Percentiles rank a stretch among this genome's conserved stretches.
phyloP scores from a whole-genome alignment of 1,139 yeast genomes.

The Suhomyces panamericanus region DNA sequence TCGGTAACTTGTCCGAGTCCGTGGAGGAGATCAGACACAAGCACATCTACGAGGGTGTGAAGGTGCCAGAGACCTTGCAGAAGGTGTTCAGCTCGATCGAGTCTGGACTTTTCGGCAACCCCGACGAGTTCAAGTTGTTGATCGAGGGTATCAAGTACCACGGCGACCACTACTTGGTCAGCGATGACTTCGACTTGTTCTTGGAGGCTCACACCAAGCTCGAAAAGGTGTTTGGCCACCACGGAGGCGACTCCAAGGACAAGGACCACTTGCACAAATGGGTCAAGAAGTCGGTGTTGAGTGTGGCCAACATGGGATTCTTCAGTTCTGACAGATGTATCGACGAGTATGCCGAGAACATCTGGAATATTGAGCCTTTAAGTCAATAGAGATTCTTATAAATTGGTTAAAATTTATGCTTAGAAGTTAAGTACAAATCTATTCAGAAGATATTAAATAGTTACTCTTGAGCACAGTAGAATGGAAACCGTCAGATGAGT shows the following conservation, averaged over 20 bases:
- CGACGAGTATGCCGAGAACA: constrained; percentile 87
- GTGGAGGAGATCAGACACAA: constrained; percentile 83
- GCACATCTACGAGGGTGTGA: constrained; percentile 61
- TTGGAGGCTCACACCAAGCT: constrained; percentile 76
- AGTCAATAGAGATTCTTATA: constrained; percentile 20
- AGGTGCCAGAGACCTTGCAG: constrained; percentile 55
- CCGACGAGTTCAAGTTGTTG: constrained; percentile 65
- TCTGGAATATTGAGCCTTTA: constrained; percentile 88
- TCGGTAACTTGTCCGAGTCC: constrained; percentile 86
- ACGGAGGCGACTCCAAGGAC: constrained; percentile 42
- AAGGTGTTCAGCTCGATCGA: constrained; percentile 71
- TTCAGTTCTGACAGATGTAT: constrained; percentile 89
- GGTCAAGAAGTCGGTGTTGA: constrained; percentile 71
- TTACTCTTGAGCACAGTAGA: neutral
- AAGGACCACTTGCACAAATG: constrained; percentile 63
- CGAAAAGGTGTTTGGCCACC: constrained; percentile 65
- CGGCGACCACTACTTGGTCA: constrained; percentile 85
- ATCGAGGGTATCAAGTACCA: constrained; percentile 67
- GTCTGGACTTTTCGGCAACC: constrained; percentile 69
- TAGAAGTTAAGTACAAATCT: neutral
- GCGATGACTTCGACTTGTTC: constrained; percentile 86
- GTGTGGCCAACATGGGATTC: constrained; percentile 94
- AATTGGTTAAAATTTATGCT: neutral
- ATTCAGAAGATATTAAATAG: neutral
- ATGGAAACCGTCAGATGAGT: too few species aligned